Percentiles rank a stretch among this genome's conserved stretches.
Evolutionary conservation across 768 basidiomycete species (phyloP).

Genomic region (Tulasnella sp.): DNA sequence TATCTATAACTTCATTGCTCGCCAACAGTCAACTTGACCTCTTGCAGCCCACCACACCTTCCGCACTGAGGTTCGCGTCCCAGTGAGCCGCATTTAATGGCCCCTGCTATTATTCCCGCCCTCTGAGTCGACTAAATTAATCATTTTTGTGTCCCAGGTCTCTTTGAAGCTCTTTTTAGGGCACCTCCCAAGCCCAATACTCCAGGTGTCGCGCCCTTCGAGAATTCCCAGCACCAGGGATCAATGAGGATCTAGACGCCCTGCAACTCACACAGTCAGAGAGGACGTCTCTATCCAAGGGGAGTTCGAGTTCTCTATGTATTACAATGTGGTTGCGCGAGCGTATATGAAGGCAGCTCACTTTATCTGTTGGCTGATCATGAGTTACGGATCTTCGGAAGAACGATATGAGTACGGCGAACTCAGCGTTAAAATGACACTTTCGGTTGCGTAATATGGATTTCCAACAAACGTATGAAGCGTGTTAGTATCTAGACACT

Average conservation of each 20-base stretch:
- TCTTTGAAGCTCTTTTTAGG: background rate
- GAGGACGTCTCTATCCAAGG: background rate
- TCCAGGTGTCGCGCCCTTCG: background rate
- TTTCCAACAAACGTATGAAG: no score
- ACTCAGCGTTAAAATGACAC: no score
- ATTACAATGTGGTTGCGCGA: background rate
- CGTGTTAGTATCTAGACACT: no score
- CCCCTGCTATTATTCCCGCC: background rate
- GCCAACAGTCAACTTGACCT: background rate
- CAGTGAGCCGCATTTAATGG: background rate
- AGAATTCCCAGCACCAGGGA: conserved; percentile 5
- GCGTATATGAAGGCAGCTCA: background rate
- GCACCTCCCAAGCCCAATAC: background rate
- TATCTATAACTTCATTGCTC: background rate
- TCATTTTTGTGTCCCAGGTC: background rate
- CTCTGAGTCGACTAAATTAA: background rate
- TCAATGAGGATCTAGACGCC: conserved; percentile 10
- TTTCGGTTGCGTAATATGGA: no score
- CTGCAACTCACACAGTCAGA: background rate
- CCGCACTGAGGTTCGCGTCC: background rate
- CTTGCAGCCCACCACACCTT: conserved; percentile 10
- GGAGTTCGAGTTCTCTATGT: background rate
- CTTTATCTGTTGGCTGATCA: no score
- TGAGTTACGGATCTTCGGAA: no score
- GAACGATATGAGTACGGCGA: no score